Conservation (phyloP, 2,329 filamentous ascomycete genomes). For the Rhynchosporium agropyri region DNA sequence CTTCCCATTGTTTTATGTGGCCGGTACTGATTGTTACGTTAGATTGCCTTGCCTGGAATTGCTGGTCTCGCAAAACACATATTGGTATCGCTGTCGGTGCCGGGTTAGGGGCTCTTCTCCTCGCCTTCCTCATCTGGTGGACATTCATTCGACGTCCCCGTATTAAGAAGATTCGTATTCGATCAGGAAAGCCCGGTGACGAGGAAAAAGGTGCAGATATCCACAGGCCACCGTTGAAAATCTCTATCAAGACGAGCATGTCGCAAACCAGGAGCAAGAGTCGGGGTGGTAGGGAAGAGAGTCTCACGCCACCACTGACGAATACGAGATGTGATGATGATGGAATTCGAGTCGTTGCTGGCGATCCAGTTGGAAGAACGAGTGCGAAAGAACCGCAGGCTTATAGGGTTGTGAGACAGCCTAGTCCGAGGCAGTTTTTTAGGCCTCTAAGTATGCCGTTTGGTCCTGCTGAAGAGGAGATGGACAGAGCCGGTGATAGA, state of each 20-base stretch:
- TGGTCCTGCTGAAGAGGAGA: not conserved
- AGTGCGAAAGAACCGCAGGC: not conserved
- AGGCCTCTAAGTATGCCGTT: not conserved
- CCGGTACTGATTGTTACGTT: too few species aligned
- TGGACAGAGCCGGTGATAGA: not conserved
- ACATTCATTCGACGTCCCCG: not conserved
- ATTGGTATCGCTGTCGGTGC: slow-evolving; percentile 15
- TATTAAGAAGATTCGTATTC: not conserved
- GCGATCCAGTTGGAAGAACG: not conserved
- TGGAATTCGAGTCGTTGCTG: not conserved
- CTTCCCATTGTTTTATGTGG: too few species aligned
- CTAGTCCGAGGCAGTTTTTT: slow-evolving; percentile 6
- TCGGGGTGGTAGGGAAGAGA: not conserved
- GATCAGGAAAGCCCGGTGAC: not conserved
- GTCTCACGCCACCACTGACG: not conserved
- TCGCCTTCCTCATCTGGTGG: slow-evolving; percentile 17
- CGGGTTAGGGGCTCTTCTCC: not conserved
- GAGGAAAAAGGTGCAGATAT: not conserved
- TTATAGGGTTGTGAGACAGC: slow-evolving; percentile 14
- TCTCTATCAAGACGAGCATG: slow-evolving; percentile 6
- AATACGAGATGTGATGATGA: not conserved
- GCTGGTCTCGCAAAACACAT: slow-evolving; percentile 22
- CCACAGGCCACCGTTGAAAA: not conserved
- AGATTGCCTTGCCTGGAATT: slow-evolving; percentile 18
- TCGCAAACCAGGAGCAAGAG: not conserved